phyloP scores from a whole-genome alignment of 768 basidiomycete genomes.

The Mycena rosella region DNA sequence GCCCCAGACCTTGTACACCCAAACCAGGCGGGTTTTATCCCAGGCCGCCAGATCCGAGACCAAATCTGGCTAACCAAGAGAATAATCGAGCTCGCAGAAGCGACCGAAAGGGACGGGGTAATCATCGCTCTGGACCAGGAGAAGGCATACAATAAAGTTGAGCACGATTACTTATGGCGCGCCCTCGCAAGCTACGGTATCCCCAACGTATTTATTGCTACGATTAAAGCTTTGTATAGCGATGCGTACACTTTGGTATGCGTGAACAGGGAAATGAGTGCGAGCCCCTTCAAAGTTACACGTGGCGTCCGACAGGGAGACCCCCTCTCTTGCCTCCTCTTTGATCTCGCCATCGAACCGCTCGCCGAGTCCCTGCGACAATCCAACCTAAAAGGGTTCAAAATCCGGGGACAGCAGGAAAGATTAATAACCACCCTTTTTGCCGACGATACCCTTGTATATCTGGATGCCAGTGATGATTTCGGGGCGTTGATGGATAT shows the following conservation, averaged over 20 bases:
- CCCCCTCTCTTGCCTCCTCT: conserved; percentile 48
- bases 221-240: neutral
- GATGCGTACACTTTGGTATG: neutral
- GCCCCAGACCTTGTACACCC: neutral
- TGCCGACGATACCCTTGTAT: conserved; percentile 1
- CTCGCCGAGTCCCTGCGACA: neutral
- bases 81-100: conserved; percentile 21
- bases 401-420: neutral
- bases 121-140: conserved; percentile 30
- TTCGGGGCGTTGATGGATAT: neutral
- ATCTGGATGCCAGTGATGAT: neutral
- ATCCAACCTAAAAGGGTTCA: neutral
- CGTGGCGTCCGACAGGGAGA: conserved; percentile 47
- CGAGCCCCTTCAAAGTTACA: conserved; percentile 20
- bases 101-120: conserved; percentile 23
- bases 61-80: conserved; percentile 34
- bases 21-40: conserved; percentile 39
- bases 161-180: conserved; percentile 32
- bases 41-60: conserved; percentile 35
- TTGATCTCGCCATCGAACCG: conserved; percentile 24
- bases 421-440: neutral
- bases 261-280: conserved; percentile 32
- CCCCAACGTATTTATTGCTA: conserved; percentile 26
- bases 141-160: conserved; percentile 27
- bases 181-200: conserved; percentile 3